phyloP scores from a whole-genome alignment of 768 basidiomycete genomes.

The Suillus americanus region DNA sequence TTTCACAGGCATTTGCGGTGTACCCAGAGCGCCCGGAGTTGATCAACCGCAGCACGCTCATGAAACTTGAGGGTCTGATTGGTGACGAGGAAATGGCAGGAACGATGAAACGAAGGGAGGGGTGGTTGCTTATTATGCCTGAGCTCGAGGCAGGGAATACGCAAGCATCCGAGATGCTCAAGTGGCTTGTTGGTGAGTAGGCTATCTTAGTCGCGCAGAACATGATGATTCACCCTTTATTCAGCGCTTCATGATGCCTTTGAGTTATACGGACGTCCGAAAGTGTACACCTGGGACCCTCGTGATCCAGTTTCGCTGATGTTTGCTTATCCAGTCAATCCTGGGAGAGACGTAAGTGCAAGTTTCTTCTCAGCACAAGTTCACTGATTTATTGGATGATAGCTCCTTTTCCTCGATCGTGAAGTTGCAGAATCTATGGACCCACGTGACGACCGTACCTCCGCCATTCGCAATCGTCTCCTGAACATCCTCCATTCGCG shows the following conservation, averaged over 20 bases:
- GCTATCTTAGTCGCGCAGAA: neutral
- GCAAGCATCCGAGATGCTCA: constrained; percentile 81
- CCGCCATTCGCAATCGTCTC: constrained; percentile 61
- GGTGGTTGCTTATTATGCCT: constrained; percentile 91
- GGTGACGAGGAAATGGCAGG: constrained; percentile 75
- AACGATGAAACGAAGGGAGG: constrained; percentile 68
- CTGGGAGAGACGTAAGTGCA: constrained; percentile 71
- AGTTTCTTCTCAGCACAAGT: neutral
- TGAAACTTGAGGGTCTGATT: constrained; percentile 88
- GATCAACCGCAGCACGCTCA: constrained; percentile 83
- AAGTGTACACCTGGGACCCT: constrained; percentile 87
- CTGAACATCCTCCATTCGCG: constrained; percentile 62
- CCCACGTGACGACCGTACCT: constrained; percentile 75
- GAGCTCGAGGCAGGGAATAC: constrained; percentile 65
- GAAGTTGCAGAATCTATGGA: constrained; percentile 79
- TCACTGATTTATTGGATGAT: constrained; percentile 17
- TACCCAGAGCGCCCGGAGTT: constrained; percentile 95
- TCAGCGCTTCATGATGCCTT: constrained; percentile 85
- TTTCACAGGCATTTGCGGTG: constrained; percentile 89
- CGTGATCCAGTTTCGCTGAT: constrained; percentile 79
- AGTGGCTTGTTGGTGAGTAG: constrained; percentile 81
- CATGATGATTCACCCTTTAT: constrained; percentile 15
- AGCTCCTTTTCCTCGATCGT: constrained; percentile 88
- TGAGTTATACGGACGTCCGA: constrained; percentile 85
- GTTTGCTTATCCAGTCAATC: constrained; percentile 92